A percentile compares a stretch with the other conserved stretches of the same genome.
phyloP scores from a whole-genome alignment of 1,139 yeast species.

The Candida pseudocylindracea region DNA sequence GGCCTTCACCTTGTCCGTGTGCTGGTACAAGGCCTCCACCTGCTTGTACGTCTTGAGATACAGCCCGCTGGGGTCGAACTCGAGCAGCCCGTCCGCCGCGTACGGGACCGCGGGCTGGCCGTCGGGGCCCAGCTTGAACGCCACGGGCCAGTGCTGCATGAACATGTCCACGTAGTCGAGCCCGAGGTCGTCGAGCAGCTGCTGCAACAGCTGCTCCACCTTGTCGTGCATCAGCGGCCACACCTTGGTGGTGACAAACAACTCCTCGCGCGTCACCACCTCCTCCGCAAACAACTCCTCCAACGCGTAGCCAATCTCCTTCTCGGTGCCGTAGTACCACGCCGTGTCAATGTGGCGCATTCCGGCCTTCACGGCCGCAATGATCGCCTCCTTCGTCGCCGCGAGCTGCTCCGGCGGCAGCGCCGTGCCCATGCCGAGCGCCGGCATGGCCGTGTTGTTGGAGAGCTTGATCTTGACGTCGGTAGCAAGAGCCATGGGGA shows the following conservation, averaged over 20 bases:
- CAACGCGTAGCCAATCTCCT: constrained; percentile 25
- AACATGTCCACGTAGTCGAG: constrained; percentile 35
- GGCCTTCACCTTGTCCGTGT: constrained; percentile 10
- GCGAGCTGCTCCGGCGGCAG: background rate
- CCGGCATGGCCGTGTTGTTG: background rate
- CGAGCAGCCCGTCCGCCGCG: constrained; percentile 16
- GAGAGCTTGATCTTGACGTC: too few relatives aligned
- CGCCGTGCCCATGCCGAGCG: constrained; percentile 1
- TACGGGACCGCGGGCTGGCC: constrained; percentile 15
- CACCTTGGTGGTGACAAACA: constrained; percentile 38
- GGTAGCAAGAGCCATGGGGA: too few relatives aligned
- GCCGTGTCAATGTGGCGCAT: constrained; percentile 20
- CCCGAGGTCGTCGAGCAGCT: constrained; percentile 15
- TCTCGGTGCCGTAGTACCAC: constrained; percentile 27
- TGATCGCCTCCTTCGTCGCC: constrained; percentile 12
- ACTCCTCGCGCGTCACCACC: constrained; percentile 26
- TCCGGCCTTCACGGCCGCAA: constrained; percentile 17
- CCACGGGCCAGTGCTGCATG: constrained; percentile 43
- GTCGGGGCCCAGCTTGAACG: constrained; percentile 19
- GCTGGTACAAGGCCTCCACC: constrained; percentile 17
- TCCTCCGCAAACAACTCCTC: constrained; percentile 24
- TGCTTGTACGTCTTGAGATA: constrained; percentile 22
- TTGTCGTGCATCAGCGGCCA: constrained; percentile 22
- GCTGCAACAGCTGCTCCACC: constrained; percentile 16
- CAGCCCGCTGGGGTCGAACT: constrained; percentile 15